Conservation (phyloP, 768 basidiomycete genomes). For the Ramaria rubella region DNA sequence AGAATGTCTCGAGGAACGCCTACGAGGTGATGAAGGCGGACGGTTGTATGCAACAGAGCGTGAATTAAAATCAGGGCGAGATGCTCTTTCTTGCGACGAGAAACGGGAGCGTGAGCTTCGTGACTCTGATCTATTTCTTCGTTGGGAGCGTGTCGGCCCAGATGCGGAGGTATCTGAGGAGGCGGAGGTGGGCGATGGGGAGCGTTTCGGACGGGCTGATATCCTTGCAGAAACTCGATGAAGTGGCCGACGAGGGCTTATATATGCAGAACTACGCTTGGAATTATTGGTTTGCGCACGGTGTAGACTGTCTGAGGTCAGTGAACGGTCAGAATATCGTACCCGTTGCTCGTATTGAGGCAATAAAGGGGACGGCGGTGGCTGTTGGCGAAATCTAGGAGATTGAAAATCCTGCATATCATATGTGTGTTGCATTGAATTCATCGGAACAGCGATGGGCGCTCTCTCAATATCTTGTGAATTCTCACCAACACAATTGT, state of each 20-base stretch:
- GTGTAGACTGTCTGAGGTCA: not conserved
- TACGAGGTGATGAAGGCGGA: not conserved
- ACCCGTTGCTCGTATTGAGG: slow-evolving; percentile 1
- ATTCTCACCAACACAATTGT: not conserved
- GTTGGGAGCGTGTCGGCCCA: not conserved
- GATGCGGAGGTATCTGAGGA: not conserved
- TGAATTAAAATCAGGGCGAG: not conserved
- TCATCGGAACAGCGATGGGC: not conserved
- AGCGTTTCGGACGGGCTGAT: slow-evolving; percentile 7
- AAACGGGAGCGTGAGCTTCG: not conserved
- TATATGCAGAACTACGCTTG: not conserved
- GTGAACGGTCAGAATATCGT: slow-evolving; percentile 1
- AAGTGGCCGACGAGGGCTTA: not conserved
- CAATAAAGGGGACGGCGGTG: not conserved
- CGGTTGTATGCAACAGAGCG: not conserved
- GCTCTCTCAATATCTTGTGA: not conserved
- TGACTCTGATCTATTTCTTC: not conserved
- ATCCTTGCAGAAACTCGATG: slow-evolving; percentile 7
- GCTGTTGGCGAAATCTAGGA: not conserved
- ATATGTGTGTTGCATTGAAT: not conserved
- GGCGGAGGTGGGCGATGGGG: not conserved
- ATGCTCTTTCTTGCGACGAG: not conserved
- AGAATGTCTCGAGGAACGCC: not conserved
- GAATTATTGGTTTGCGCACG: not conserved
- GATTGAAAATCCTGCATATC: not conserved